Base-by-base conservation (phyloP, 352 stramenopile species). In the Phytopythium sindhum region DNA sequence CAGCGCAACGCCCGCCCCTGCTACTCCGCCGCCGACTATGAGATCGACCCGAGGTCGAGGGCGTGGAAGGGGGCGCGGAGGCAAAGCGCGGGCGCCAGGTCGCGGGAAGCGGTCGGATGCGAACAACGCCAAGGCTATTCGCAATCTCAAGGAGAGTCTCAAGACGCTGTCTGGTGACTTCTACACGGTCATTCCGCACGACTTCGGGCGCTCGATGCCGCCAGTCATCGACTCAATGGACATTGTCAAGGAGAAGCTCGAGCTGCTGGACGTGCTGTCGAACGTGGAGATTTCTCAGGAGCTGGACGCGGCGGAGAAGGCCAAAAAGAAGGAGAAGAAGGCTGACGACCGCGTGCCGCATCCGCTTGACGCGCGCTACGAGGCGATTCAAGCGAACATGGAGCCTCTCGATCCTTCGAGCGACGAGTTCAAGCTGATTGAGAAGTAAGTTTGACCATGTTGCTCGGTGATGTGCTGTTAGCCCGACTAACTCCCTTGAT, bases 181-280 rank as follows among this genome's bases (percentile, higher is more conserved):
- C 55, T 91, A 91, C 68, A 80, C 81, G 47, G 70, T 91, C 24
- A 88, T 91, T 42, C 83, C 83, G 41, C 83, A 91, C 52, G 76
- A 91, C 41, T 89, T 90, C 64, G 80, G 83, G 15, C 78, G 74
- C 7, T 65, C 66, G 9, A 35, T 89, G 44, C 80, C 83, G 2
- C 80, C 79, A 0, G 56, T 80, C 24, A 89, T 91, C 61, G 68
- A 67, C 3, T 78, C 70, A 21, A 77, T 87, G 62, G 73, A 70
- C 9, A 70, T 80, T 47, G 58, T 91, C 21, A 84, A 84, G 54
- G 45, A 75, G 55, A 91, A 91, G 51, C 68, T 91, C 1, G 78
- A 86, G 24, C 56, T 91, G 57, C 73, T 91, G 9, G 72, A 89
- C 66, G 76, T 89, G 58, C 64, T 90, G 48, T 75, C 73, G 24